A percentile compares a stretch with the other conserved stretches of the same genome.
Conservation (phyloP, 495 filamentous ascomycete species). For the Pseudevernia furfuracea region DNA sequence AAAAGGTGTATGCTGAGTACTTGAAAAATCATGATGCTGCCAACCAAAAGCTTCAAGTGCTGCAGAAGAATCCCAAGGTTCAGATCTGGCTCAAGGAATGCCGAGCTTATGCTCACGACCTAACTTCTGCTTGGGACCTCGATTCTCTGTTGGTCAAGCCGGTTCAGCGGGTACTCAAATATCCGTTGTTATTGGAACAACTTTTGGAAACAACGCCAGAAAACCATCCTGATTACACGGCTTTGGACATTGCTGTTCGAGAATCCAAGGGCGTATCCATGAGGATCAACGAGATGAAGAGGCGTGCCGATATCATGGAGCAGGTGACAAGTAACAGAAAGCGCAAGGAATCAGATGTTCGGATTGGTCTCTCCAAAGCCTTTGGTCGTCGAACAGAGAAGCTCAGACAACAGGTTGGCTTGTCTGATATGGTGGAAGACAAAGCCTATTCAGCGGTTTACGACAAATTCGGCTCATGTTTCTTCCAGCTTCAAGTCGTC, state of each 20-base stretch:
- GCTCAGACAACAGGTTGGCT: slow-evolving; percentile 56
- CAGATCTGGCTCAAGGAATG: slow-evolving; percentile 90
- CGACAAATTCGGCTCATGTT: slow-evolving; percentile 77
- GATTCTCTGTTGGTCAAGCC: slow-evolving; percentile 94
- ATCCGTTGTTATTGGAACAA: slow-evolving; percentile 72
- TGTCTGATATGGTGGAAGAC: slow-evolving; percentile 65
- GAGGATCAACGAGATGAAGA: slow-evolving; percentile 88
- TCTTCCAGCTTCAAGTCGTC: slow-evolving; percentile 80
- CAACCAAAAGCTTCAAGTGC: slow-evolving; percentile 62
- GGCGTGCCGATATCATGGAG: slow-evolving; percentile 79
- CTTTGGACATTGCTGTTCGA: slow-evolving; percentile 54
- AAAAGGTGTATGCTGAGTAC: slow-evolving; percentile 77
- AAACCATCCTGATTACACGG: slow-evolving; percentile 71
- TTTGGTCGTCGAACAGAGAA: slow-evolving; percentile 83
- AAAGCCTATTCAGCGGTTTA: slow-evolving; percentile 65
- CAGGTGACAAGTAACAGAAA: slow-evolving; percentile 76
- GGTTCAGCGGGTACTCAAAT: slow-evolving; percentile 84
- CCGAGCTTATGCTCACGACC: slow-evolving; percentile 73
- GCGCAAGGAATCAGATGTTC: slow-evolving; percentile 83
- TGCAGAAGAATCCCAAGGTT: slow-evolving; percentile 68
- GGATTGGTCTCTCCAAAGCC: slow-evolving; percentile 71
- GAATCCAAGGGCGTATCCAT: slow-evolving; percentile 63
- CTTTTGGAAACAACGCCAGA: slow-evolving; percentile 69
- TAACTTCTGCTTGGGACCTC: slow-evolving; percentile 88
- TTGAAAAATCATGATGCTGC: slow-evolving; percentile 80